phyloP scores from a whole-genome alignment of 148 eudicot species.

The Linanthus parryae region DNA sequence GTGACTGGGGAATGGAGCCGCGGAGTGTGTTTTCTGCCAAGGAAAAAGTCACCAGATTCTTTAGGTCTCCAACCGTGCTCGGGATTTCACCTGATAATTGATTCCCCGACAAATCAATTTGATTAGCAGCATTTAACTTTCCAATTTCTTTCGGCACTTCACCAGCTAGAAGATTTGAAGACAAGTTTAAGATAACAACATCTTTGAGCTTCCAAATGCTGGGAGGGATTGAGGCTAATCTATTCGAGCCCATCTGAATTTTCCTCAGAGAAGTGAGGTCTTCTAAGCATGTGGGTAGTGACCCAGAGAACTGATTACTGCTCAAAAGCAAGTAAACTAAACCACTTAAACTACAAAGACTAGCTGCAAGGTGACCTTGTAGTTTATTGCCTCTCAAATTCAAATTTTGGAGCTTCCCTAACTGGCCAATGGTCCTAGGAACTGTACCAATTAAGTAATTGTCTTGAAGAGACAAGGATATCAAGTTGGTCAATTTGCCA shows the following conservation, averaged over 20 bases:
- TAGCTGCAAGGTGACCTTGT: neutral
- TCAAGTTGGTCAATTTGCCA: slow-evolving; percentile 1
- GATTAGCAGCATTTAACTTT: neutral
- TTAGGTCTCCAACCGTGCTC: neutral
- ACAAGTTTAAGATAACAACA: neutral
- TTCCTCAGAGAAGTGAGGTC: neutral
- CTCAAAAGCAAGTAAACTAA: too few species aligned
- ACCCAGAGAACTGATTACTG: neutral
- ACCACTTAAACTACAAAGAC: neutral
- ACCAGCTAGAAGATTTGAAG: slow-evolving; percentile 1
- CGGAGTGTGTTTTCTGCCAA: neutral
- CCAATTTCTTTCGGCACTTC: neutral
- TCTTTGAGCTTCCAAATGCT: neutral
- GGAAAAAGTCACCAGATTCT: neutral
- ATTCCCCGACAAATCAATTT: slow-evolving; percentile 1
- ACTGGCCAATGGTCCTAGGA: neutral
- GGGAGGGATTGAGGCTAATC: neutral
- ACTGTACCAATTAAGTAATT: neutral
- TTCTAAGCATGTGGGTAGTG: neutral
- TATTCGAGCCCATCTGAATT: too few species aligned
- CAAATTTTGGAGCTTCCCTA: neutral
- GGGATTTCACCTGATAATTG: slow-evolving; percentile 1
- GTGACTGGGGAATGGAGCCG: neutral
- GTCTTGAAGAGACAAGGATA: neutral
- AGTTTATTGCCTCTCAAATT: neutral